Evolutionary conservation across 257 asterid species (phyloP).

Genomic region (Nicotiana tomentosiformis): DNA sequence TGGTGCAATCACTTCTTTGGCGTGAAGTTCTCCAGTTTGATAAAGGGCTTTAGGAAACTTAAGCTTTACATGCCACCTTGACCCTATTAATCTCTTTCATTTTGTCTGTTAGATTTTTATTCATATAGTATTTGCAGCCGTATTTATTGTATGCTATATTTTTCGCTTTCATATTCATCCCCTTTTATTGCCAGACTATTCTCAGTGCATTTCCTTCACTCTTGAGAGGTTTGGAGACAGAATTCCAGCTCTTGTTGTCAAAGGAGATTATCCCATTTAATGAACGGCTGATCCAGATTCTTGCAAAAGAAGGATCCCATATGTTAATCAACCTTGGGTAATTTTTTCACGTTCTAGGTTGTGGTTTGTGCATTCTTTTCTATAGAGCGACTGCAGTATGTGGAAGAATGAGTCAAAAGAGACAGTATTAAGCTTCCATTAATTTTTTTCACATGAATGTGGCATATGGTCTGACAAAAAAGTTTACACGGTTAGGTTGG

Average conservation of each 20-base stretch:
- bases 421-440: not conserved
- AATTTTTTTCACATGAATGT: conserved; percentile 1
- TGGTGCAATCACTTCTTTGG: not conserved
- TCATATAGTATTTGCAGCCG: not conserved
- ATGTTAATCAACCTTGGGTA: conserved; percentile 59
- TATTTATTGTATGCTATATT: not conserved
- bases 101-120: not conserved
- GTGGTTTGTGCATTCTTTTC: conserved; percentile 2
- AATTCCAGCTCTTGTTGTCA: conserved; percentile 45
- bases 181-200: conserved; percentile 38
- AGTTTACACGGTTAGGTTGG: not conserved
- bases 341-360: conserved; percentile 3
- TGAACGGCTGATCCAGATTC: conserved; percentile 58
- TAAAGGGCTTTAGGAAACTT: not conserved
- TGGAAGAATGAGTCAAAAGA: not conserved
- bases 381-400: not conserved
- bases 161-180: not conserved
- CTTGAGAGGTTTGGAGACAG: conserved; percentile 60
- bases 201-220: conserved; percentile 65
- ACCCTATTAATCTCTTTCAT: not conserved
- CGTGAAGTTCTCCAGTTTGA: not conserved
- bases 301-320: conserved; percentile 57
- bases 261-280: conserved; percentile 50
- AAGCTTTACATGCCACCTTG: not conserved
- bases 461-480: not conserved